A percentile compares a stretch with the other conserved stretches of the same genome.
phyloP scores from a whole-genome alignment of 345 rosid species.

The Aegle marmelos region DNA sequence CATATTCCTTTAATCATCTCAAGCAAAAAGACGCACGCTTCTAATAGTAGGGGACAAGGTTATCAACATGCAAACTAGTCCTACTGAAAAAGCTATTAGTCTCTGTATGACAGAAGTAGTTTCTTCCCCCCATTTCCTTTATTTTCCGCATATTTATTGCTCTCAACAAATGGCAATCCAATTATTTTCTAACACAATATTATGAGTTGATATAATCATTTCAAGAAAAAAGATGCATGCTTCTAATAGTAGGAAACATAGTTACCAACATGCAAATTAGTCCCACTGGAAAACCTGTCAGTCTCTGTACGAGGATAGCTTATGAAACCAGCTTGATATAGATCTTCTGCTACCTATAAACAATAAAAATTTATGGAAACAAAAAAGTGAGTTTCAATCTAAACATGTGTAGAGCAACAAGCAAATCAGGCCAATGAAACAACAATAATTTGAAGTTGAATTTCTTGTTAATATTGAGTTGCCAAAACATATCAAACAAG shows the following conservation, averaged over 20 bases:
- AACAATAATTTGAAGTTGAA: background rate
- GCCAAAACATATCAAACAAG: background rate
- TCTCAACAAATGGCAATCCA: background rate
- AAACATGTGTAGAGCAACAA: background rate
- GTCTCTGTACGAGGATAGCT: conserved; percentile 99
- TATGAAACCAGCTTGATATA: conserved; percentile 93
- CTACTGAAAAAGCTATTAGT: conserved; percentile 78
- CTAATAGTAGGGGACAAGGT: conserved; percentile 19
- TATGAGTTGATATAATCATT: background rate
- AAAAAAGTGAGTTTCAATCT: conserved; percentile 1
- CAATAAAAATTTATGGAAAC: conserved; percentile 12
- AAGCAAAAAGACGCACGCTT: background rate
- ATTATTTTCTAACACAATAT: background rate
- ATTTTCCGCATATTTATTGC: background rate
- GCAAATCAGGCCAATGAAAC: background rate
- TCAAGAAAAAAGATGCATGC: background rate
- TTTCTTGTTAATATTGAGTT: background rate
- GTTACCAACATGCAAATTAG: conserved; percentile 86
- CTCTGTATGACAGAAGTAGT: conserved; percentile 53
- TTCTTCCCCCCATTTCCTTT: background rate
- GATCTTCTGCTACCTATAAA: conserved; percentile 92
- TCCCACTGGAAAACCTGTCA: conserved; percentile 77
- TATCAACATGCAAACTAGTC: conserved; percentile 87
- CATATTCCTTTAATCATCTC: background rate
- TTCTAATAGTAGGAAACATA: conserved; percentile 18